phyloP scores from a whole-genome alignment of 176 grass and related monocot species.

The Aegilops sharonensis region DNA sequence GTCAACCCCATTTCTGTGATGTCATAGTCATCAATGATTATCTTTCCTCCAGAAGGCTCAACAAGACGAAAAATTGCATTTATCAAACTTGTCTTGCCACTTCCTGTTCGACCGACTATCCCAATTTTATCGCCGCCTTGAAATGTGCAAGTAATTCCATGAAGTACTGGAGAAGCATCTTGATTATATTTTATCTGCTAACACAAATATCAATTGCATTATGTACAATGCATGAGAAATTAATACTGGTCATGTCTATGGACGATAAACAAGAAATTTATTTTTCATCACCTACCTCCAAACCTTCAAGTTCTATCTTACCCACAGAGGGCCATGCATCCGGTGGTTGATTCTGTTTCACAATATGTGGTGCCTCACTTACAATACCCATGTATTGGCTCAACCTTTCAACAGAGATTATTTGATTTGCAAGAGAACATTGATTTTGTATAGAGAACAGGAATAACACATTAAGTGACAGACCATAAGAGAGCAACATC shows the following conservation, averaged over 20 bases:
- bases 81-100: conserved; percentile 50
- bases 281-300: conserved; percentile 39
- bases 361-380: conserved; percentile 49
- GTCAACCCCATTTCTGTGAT: conserved; percentile 34
- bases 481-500: conserved; percentile 69
- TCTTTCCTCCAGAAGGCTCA: conserved; percentile 42
- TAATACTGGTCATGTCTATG: not conserved
- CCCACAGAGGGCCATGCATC: conserved; percentile 50
- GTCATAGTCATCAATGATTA: conserved; percentile 40
- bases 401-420: conserved; percentile 64
- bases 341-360: conserved; percentile 35
- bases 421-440: conserved; percentile 61
- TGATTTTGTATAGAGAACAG: conserved; percentile 62
- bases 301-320: conserved; percentile 49
- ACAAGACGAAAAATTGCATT: conserved; percentile 45
- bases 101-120: conserved; percentile 46
- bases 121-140: conserved; percentile 44
- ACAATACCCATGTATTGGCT: conserved; percentile 53
- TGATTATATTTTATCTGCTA: conserved; percentile 29
- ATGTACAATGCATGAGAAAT: not conserved
- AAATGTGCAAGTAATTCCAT: conserved; percentile 43
- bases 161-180: conserved; percentile 28
- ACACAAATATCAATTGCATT: not conserved
- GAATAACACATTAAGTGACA: conserved; percentile 56
- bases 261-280: not conserved